phyloP scores from a whole-genome alignment of 2,329 filamentous ascomycete genomes.

The Fragosphaeria purpurea region DNA sequence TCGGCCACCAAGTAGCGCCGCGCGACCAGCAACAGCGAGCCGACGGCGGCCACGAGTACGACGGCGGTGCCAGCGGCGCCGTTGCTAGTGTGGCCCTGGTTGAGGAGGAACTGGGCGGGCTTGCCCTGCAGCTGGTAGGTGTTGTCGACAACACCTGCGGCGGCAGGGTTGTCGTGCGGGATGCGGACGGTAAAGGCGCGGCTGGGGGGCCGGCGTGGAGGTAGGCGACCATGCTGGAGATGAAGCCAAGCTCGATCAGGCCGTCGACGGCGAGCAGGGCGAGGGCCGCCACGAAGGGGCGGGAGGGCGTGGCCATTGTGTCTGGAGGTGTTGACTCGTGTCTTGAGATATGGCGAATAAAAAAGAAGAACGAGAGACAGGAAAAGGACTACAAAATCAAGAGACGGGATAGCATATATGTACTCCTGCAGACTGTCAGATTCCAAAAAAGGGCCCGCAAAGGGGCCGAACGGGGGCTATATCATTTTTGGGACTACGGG shows the following conservation, averaged over 20 bases:
- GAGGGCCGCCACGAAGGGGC: conserved; percentile 16
- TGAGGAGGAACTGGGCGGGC: conserved; percentile 23
- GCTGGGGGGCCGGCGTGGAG: conserved; percentile 20
- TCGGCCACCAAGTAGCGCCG: conserved; percentile 1
- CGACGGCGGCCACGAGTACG: conserved; percentile 24
- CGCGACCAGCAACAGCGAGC: conserved; percentile 19
- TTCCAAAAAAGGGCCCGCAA: neutral
- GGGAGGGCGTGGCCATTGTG: conserved; percentile 8
- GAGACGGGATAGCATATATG: no score
- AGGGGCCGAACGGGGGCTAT: neutral
- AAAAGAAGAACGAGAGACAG: neutral
- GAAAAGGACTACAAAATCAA: neutral
- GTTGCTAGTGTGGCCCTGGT: conserved; percentile 32
- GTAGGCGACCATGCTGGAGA: conserved; percentile 29
- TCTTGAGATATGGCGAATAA: neutral
- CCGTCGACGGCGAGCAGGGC: conserved; percentile 26
- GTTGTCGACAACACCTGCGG: neutral
- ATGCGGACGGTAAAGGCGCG: conserved; percentile 18
- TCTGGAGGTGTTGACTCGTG: no score
- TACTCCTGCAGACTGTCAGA: no score
- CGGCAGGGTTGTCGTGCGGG: conserved; percentile 1
- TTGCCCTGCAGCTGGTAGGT: conserved; percentile 20
- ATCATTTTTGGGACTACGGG: neutral
- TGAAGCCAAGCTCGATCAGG: conserved; percentile 27
- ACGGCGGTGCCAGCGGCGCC: conserved; percentile 29